Evolutionary conservation across 257 asterid genomes (phyloP), one percentile per base, ranked within the genome.

Genomic region (Petunia secreta): DNA sequence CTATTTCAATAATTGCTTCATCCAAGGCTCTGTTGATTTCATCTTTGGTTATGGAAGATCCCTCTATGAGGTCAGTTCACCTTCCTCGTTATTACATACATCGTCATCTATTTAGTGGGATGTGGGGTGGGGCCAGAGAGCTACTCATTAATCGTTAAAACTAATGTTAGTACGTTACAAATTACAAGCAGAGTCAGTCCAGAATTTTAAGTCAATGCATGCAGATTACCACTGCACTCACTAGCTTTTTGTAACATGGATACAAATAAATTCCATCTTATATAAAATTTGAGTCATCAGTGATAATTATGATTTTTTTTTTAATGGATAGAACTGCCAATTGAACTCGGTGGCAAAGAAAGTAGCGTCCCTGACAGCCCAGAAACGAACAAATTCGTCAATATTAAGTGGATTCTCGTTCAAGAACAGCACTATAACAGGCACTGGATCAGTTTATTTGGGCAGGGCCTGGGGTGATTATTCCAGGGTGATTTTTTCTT

Each of bases 21-120:
- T 96, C 34, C 97, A 96, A 81, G 99, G 98, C 75, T 93, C 98
- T 0, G 90, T 90, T 0, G 97, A 96, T 88, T 94, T 92, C 87
- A 84, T 96, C 37, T 96, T 88, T 63, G 99, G 99, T 50, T 80
- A 86, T 44, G 99, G 92, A 40, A 87, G 82, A 80, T 86, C 94
- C 34, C 41, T 92, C 43, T 90, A 87, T 77, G 58, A 92, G 92
- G 97, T 92, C 43, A 48, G 25, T 68, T 44, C 55, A 2, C 4
- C 2, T 6, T 38, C 16, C 10, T 63, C 38, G 11, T 37, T 63
- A 37, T 10, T 4, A 8, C 64, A 16, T 48, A 48, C 53, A 48
- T 48, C 53, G 53, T 48, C 52, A 5, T 8, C 8, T 46, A 5
- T 46, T 46, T 46, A 1, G 6, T 46, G 52, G 52, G 52, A 46